Evolutionary conservation across 1,139 yeast genomes (phyloP).

Genomic region (Hyphopichia pseudoburtonii): DNA sequence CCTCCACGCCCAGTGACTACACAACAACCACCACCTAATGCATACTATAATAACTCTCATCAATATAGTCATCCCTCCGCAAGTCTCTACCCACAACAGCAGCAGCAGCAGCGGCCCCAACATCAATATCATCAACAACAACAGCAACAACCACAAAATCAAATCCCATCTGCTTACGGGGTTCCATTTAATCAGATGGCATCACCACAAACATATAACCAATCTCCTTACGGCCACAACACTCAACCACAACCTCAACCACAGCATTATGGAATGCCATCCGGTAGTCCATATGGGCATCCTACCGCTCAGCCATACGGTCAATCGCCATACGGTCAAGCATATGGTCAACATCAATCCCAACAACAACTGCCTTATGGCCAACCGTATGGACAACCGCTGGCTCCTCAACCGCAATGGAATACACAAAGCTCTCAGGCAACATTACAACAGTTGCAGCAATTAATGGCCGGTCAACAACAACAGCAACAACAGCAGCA

Average conservation of each 20-base stretch:
- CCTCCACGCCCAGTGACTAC: conserved; percentile 9
- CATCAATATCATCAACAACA: conserved; percentile 4
- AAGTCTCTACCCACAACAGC: background rate
- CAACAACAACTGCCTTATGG: conserved; percentile 5
- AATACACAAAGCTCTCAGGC: conserved; percentile 14
- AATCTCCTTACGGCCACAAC: conserved; percentile 3
- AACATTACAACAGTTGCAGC: conserved; percentile 31
- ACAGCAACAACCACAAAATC: conserved; percentile 10
- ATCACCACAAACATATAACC: conserved; percentile 1
- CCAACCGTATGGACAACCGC: conserved; percentile 12
- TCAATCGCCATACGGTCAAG: conserved; percentile 4
- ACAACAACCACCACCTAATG: conserved; percentile 10
- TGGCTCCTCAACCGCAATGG: conserved; percentile 5
- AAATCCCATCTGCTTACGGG: conserved; percentile 11
- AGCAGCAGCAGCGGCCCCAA: background rate
- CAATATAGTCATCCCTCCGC: conserved; percentile 3
- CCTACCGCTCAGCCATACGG: background rate
- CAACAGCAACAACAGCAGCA: too few species aligned
- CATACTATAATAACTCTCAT: background rate
- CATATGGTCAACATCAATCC: conserved; percentile 5
- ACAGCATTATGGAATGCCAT: background rate
- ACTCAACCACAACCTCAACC: conserved; percentile 1
- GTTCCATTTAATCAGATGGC: conserved; percentile 6
- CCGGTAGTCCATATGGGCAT: background rate
- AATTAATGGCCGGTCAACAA: conserved; percentile 25